Evolutionary conservation across 2,329 filamentous ascomycete genomes (phyloP).

Genomic region (Plectosphaerella sp.): DNA sequence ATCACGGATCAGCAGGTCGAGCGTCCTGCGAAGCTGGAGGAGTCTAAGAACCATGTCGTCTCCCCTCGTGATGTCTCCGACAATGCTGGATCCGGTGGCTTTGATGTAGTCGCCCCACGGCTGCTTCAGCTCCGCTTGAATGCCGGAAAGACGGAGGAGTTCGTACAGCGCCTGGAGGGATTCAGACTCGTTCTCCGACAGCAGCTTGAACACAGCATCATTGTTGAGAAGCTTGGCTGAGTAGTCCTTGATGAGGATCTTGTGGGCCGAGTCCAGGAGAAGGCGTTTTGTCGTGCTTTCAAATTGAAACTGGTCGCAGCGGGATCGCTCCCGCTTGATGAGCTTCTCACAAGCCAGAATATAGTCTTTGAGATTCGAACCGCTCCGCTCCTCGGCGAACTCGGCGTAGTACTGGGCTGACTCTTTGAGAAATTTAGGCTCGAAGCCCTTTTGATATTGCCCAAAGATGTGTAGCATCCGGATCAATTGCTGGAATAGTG

Average conservation of each 20-base stretch:
- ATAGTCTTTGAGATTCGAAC: conserved; percentile 67
- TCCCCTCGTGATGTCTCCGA: conserved; percentile 72
- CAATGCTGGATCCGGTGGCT: conserved; percentile 68
- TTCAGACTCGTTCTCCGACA: conserved; percentile 64
- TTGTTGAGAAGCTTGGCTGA: conserved; percentile 61
- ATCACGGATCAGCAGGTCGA: conserved; percentile 72
- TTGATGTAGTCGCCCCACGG: conserved; percentile 80
- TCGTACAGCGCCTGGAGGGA: conserved; percentile 75
- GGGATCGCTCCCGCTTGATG: conserved; percentile 65
- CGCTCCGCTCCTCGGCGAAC: conserved; percentile 65
- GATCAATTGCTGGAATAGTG: conserved; percentile 69
- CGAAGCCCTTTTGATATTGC: conserved; percentile 76
- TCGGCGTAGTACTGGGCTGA: conserved; percentile 65
- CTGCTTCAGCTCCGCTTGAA: conserved; percentile 64
- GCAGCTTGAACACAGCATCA: conserved; percentile 65
- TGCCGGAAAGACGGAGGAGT: conserved; percentile 66
- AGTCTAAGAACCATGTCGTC: conserved; percentile 84
- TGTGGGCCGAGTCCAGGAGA: conserved; percentile 69
- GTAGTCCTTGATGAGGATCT: conserved; percentile 65
- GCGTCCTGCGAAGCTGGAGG: conserved; percentile 71
- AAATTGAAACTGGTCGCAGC: conserved; percentile 77
- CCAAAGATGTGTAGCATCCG: conserved; percentile 81
- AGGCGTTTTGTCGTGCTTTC: conserved; percentile 78
- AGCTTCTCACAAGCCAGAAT: conserved; percentile 65
- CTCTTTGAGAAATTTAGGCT: conserved; percentile 64